Evolutionary conservation across 345 rosid genomes (phyloP).

Genomic region (Balakata baccata): DNA sequence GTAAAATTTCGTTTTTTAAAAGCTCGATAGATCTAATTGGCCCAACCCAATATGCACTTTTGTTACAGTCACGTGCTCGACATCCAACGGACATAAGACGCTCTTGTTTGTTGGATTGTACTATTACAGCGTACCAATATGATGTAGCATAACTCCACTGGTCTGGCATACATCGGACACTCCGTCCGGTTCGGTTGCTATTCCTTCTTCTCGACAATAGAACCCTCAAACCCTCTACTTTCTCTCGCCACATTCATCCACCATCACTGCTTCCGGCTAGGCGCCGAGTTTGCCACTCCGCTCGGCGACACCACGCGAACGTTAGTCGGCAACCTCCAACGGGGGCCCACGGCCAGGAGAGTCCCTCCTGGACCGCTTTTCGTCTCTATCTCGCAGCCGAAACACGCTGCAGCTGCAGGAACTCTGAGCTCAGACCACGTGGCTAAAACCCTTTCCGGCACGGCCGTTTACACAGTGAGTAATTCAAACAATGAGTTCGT

Average conservation of each 20-base stretch:
- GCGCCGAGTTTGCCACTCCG: conserved; percentile 53
- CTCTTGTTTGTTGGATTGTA: not conserved
- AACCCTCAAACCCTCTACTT: conserved; percentile 58
- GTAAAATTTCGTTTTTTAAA: no score
- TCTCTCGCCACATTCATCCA: conserved; percentile 61
- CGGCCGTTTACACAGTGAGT: conserved; percentile 80
- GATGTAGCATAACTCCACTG: not conserved
- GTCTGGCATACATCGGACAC: conserved; percentile 7
- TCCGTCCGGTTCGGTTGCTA: not conserved
- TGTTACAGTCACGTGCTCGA: not conserved
- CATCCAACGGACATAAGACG: not conserved
- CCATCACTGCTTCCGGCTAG: conserved; percentile 56
- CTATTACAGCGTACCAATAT: not conserved
- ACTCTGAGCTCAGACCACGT: conserved; percentile 53
- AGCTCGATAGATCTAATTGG: not conserved
- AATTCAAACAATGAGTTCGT: conserved; percentile 91
- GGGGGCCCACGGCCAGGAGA: conserved; percentile 18
- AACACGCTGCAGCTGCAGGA: conserved; percentile 31
- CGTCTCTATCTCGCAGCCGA: conserved; percentile 64
- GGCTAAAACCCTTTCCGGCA: conserved; percentile 70
- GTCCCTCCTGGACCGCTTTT: conserved; percentile 37
- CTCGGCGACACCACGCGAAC: conserved; percentile 49
- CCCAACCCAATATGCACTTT: not conserved
- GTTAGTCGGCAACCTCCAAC: conserved; percentile 37
- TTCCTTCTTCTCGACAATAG: conserved; percentile 34